phyloP scores from a whole-genome alignment of 1,139 yeast genomes.

The Keqinozyma sinolaborantium region DNA sequence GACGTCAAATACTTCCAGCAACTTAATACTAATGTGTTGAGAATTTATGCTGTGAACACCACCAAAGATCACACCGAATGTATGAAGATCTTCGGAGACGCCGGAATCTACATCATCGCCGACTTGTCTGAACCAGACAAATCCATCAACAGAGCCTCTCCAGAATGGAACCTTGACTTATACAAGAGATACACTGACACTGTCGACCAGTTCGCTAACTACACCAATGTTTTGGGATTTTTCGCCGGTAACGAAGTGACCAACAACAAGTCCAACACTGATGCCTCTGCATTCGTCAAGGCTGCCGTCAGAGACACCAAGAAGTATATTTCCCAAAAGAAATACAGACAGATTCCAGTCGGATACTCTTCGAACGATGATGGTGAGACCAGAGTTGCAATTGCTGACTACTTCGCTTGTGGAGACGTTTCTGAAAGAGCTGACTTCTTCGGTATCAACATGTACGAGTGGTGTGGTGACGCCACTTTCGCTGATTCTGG shows the following conservation, averaged over 20 bases:
- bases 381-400: slow-evolving; percentile 59
- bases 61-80: slow-evolving; percentile 62
- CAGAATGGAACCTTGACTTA: slow-evolving; percentile 61
- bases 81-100: slow-evolving; percentile 63
- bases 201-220: slow-evolving; percentile 67
- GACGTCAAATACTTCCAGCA: slow-evolving; percentile 71
- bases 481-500: slow-evolving; percentile 67
- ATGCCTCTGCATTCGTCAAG: slow-evolving; percentile 82
- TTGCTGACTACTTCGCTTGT: slow-evolving; percentile 84
- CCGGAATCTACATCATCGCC: slow-evolving; percentile 77
- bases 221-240: slow-evolving; percentile 78
- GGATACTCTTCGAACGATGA: slow-evolving; percentile 92
- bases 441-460: slow-evolving; percentile 91
- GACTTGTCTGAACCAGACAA: slow-evolving; percentile 67
- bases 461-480: slow-evolving; percentile 94
- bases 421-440: slow-evolving; percentile 65
- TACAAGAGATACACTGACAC: slow-evolving; percentile 71
- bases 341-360: slow-evolving; percentile 73
- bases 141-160: slow-evolving; percentile 59
- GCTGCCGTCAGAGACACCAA: slow-evolving; percentile 87
- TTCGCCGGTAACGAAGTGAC: slow-evolving; percentile 93
- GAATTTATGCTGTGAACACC: slow-evolving; percentile 73
- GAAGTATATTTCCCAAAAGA: slow-evolving; percentile 62
- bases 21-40: slow-evolving; percentile 60
- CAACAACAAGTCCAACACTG: slow-evolving; percentile 67